phyloP scores from a whole-genome alignment of 2,329 filamentous ascomycete genomes.

The Nectriaceae sp. region DNA sequence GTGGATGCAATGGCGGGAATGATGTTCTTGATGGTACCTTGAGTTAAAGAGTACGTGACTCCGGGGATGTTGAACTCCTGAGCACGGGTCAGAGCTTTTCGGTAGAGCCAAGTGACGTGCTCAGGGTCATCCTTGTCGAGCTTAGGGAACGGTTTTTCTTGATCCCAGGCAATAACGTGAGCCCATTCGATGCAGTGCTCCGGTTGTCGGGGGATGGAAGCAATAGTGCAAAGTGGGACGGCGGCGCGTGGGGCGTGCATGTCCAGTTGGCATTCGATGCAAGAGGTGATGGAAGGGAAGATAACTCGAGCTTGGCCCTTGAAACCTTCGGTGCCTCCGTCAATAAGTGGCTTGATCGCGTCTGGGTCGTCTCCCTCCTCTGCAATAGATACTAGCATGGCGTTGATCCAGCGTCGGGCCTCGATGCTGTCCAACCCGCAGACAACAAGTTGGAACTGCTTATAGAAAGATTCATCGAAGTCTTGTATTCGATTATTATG shows the following conservation, averaged over 20 bases:
- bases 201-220: conserved; percentile 92
- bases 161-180: conserved; percentile 96
- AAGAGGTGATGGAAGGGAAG: conserved; percentile 88
- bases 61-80: conserved; percentile 87
- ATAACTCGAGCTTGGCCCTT: conserved; percentile 96
- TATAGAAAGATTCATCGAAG: conserved; percentile 94
- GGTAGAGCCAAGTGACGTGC: conserved; percentile 95
- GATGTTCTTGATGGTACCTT: conserved; percentile 99
- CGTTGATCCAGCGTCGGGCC: conserved; percentile 97
- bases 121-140: conserved; percentile 96
- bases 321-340: conserved; percentile 97
- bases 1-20: conserved; percentile 98
- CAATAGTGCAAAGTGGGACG: conserved; percentile 93
- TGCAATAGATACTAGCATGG: conserved; percentile 87
- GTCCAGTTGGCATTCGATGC: conserved; percentile 96
- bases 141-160: conserved; percentile 76
- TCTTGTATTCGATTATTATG: conserved; percentile 97
- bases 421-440: conserved; percentile 97
- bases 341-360: conserved; percentile 88
- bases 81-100: conserved; percentile 79
- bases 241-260: conserved; percentile 98
- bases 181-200: conserved; percentile 99
- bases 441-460: conserved; percentile 91
- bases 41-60: conserved; percentile 92
- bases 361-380: conserved; percentile 76